These are phyloP conservation scores for Xylaria digitata DNA, from an alignment of 2,329 filamentous ascomycete species.

Conservation along the genomic window DNA sequence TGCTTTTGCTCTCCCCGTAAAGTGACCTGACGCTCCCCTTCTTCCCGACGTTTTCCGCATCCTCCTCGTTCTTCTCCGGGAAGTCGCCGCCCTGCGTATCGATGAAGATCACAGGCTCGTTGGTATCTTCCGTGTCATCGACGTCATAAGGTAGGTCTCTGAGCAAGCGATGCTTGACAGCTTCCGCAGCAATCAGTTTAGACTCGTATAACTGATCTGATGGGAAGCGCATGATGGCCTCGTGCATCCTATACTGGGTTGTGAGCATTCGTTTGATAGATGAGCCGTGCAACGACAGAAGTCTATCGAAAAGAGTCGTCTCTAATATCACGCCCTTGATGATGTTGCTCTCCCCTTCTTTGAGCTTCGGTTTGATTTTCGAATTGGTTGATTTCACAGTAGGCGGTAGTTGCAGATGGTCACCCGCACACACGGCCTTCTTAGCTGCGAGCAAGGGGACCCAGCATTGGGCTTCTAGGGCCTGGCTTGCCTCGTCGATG, in stretches of 20 bases:
- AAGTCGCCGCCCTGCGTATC: slow-evolving; percentile 97
- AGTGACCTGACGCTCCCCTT: slow-evolving; percentile 60
- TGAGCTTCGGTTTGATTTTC: slow-evolving; percentile 52
- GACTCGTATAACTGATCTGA: slow-evolving; percentile 88
- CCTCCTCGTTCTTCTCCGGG: slow-evolving; percentile 83
- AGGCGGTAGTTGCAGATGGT: slow-evolving; percentile 92
- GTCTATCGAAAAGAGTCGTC: slow-evolving; percentile 90
- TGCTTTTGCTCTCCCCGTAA: slow-evolving; percentile 67
- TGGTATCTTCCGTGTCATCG: slow-evolving; percentile 84
- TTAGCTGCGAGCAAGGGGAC: slow-evolving; percentile 82
- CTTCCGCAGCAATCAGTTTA: slow-evolving; percentile 82
- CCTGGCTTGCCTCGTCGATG: slow-evolving; percentile 96
- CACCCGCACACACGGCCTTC: slow-evolving; percentile 91
- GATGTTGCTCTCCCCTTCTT: slow-evolving; percentile 51
- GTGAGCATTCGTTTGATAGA: slow-evolving; percentile 94
- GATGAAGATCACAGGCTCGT: slow-evolving; percentile 89
- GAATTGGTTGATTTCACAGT: slow-evolving; percentile 85
- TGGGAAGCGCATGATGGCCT: slow-evolving; percentile 93
- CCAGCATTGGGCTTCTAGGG: slow-evolving; percentile 97
- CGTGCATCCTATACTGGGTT: slow-evolving; percentile 98
- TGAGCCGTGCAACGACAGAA: slow-evolving; percentile 83
- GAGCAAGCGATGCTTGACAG: slow-evolving; percentile 79
- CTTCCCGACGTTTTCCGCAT: slow-evolving; percentile 59
- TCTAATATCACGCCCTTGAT: slow-evolving; percentile 75
- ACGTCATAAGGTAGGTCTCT: slow-evolving; percentile 83